Conservation (phyloP, 2,329 filamentous ascomycete genomes). For the Pyricularia grisea region DNA sequence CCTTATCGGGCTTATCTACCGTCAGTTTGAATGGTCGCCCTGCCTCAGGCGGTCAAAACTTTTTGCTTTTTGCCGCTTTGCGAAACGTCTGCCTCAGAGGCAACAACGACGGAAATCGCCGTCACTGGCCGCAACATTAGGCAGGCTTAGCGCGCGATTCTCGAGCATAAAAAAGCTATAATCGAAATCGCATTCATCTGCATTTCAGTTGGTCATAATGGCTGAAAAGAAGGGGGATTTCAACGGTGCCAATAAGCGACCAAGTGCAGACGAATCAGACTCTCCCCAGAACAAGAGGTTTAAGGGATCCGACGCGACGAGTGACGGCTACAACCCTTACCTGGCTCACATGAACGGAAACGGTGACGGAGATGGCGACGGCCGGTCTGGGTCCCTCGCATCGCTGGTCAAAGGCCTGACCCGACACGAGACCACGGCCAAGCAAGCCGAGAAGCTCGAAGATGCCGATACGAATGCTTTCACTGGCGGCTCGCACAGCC, state of each 20-base stretch:
- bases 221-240: conserved; percentile 21
- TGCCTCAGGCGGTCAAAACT: conserved; percentile 6
- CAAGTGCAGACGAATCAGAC: conserved; percentile 33
- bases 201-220: neutral
- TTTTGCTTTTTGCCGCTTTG: conserved; percentile 4
- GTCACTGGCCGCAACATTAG: neutral
- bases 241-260: conserved; percentile 26
- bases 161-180: neutral
- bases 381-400: conserved; percentile 19
- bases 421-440: conserved; percentile 72
- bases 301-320: conserved; percentile 10
- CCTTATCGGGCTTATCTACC: conserved; percentile 1
- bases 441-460: conserved; percentile 64
- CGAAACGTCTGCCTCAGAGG: neutral
- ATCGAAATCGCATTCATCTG: neutral
- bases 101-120: neutral
- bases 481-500: conserved; percentile 66
- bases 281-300: conserved; percentile 20
- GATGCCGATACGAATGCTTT: conserved; percentile 79
- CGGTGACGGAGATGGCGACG: conserved; percentile 28
- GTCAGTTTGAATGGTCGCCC: neutral
- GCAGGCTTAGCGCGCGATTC: neutral
- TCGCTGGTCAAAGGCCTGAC: conserved; percentile 57
- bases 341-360: conserved; percentile 74
- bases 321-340: conserved; percentile 63